These are phyloP conservation scores for Talaromyces verruculosus DNA, from an alignment of 2,329 filamentous ascomycete genomes.

Conservation along the genomic window DNA sequence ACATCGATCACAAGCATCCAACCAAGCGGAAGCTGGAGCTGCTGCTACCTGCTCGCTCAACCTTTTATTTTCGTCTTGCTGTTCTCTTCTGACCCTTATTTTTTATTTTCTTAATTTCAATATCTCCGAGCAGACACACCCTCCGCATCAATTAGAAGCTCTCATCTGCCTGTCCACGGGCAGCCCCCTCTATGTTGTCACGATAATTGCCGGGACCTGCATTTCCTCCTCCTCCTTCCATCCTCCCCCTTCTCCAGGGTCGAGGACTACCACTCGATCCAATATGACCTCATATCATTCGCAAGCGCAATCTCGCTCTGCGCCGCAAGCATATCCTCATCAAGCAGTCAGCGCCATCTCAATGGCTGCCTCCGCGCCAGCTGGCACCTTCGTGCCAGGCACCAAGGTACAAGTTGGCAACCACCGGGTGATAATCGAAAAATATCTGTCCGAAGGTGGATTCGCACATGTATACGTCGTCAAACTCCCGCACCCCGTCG, in stretches of 20 bases:
- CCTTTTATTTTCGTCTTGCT: background rate
- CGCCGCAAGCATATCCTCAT: slow-evolving; percentile 26
- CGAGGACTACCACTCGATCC: slow-evolving; percentile 27
- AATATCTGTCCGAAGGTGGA: slow-evolving; percentile 95
- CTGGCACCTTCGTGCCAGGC: slow-evolving; percentile 85
- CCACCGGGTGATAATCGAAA: slow-evolving; percentile 91
- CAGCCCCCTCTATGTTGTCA: slow-evolving; percentile 26
- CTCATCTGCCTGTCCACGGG: slow-evolving; percentile 4
- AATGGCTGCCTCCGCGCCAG: slow-evolving; percentile 46
- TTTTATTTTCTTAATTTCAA: background rate
- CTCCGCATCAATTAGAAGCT: slow-evolving; percentile 1
- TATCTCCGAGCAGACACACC: background rate
- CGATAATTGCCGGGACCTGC: slow-evolving; percentile 24
- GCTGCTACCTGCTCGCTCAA: slow-evolving; percentile 4
- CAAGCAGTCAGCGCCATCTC: slow-evolving; percentile 37
- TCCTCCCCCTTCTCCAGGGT: slow-evolving; percentile 23
- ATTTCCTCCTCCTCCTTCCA: slow-evolving; percentile 24
- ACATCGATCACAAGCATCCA: slow-evolving; percentile 14
- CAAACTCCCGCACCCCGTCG: slow-evolving; percentile 72
- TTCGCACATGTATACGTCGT: slow-evolving; percentile 99
- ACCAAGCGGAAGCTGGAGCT: slow-evolving; percentile 11
- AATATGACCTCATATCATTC: slow-evolving; percentile 37
- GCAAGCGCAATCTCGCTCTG: slow-evolving; percentile 31
- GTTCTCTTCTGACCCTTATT: background rate
- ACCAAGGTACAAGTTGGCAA: slow-evolving; percentile 96